Base-by-base conservation (phyloP, 2,329 filamentous ascomycete genomes). In the Colletotrichum filicis region DNA sequence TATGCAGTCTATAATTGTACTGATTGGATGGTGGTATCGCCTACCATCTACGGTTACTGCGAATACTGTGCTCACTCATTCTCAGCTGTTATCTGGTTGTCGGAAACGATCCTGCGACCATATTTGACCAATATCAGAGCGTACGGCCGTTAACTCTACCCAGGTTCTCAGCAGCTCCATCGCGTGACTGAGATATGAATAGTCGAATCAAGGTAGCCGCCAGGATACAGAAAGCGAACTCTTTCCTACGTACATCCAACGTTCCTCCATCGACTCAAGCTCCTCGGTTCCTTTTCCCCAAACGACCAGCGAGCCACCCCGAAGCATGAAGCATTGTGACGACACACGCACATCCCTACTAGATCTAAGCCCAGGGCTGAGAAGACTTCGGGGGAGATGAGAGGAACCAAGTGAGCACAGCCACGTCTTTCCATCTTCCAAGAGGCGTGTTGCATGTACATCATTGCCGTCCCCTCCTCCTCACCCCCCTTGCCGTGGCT, bases 361-460 rank as follows among this genome's bases (percentile, higher is more conserved):
- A 22, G 42, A 49, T 49, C 16, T 7, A 49, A 49, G 42, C 42
- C 19, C 7, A 11, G 42, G 19, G 42, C 42, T 22, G 42, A 49
- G 42, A 49, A 49, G 42, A 32, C 24, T 12, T n/a, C 24, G 24
- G 24, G 14, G 30, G 35, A n/a, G 16, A 22, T 22, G 66, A 16
- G 58, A 42, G 52, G 59, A 28, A 46, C 52, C 35, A 69, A 52
- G 58, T 30, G 24, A 55, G 69, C 59, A 69, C 69, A 22, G 52
- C 59, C 66, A 37, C 42, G 46, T 69, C 37, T 56, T 32, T 52
- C 37, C 9, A 63, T 63, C 9, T 42, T 19, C 5, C 32, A 22
- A 19, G 19, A 28, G 22, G 22, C 49, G 7, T 37, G 22, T 65
- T 24, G n/a, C 9, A 19, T 56, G n/a, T 26, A 56, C 30, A 56